Evolutionary conservation across 23 red algal genomes (phyloP), one percentile per base, ranked within the genome.

Genomic region (Gracilaria vermiculophylla): DNA sequence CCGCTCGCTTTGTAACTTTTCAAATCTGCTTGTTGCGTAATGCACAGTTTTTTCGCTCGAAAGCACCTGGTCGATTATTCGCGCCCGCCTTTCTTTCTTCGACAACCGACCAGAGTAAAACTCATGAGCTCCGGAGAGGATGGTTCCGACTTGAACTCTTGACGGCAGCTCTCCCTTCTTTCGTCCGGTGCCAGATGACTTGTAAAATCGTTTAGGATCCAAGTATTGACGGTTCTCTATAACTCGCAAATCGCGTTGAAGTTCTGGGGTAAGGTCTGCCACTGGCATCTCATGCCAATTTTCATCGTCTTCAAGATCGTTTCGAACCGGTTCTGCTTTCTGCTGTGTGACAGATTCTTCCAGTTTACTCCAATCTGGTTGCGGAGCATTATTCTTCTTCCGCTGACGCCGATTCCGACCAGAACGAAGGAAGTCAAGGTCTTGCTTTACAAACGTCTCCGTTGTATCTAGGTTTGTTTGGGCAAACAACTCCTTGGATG

Each of bases 201-300:
- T 93, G 80, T 93, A 93, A 69, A 93, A 93, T 0, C 90, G 90
- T 70, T 93, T 93, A 12, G 90, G 90, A 40, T 93, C 90, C 17
- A 93, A 54, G 17, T 84, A 69, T 80, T 74, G 54, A 29, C 90
- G 79, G 49, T 84, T 85, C 20, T 80, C 90, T 45, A 93, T 43
- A 64, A 93, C 52, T 24, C 64, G 62, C 53, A 93, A 53, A 25
- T 93, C 90, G 10, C 77, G 76, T 80, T 85, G 50, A 25, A 79
- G 54, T 39, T 70, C 80, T 2, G 69, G 69, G 8, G 78, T 93
- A 25, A 79, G 65, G 52, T 78, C 44, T 33, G 70, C 80, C 24
- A 62, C 71, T 13, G 90, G 90, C 62, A 93, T 93, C 36, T 77
- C 75, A 57, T 84, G 80, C 90, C 90, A 93, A 60, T 91, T 17